Evolutionary conservation across 2,329 filamentous ascomycete species (phyloP).

Genomic region (Aureobasidium sp.): DNA sequence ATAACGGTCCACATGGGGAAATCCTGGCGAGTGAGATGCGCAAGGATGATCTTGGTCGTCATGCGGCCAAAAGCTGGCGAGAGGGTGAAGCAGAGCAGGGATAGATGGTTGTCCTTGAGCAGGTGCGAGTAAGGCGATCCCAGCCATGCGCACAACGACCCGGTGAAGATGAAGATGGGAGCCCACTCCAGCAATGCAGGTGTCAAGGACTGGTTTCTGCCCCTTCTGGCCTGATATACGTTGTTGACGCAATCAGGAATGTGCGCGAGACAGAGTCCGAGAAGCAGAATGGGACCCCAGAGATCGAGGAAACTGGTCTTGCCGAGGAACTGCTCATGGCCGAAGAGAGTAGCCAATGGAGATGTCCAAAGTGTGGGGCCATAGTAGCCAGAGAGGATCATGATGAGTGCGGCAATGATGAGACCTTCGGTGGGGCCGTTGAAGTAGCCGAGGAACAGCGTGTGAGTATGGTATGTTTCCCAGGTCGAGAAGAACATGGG

Average conservation of each 20-base stretch:
- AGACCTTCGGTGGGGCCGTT: constrained; percentile 96
- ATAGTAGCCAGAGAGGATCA: constrained; percentile 80
- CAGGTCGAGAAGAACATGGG: constrained; percentile 99
- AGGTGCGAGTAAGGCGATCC: constrained; percentile 82
- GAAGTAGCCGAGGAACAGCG: constrained; percentile 89
- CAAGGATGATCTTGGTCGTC: constrained; percentile 98
- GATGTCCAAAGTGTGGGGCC: constrained; percentile 82
- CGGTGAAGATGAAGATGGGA: constrained; percentile 76
- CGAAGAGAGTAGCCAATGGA: constrained; percentile 63
- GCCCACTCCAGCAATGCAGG: constrained; percentile 92
- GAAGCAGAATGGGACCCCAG: constrained; percentile 61
- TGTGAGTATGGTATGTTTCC: constrained; percentile 99
- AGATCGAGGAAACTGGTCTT: constrained; percentile 74
- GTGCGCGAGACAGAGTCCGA: constrained; percentile 51
- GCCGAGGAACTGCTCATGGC: constrained; percentile 56
- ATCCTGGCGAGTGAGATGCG: constrained; percentile 84
- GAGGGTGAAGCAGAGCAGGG: constrained; percentile 87
- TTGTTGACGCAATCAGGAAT: constrained; percentile 86
- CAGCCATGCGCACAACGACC: constrained; percentile 73
- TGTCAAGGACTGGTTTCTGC: constrained; percentile 63
- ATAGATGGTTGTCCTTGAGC: constrained; percentile 75
- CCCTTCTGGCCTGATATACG: constrained; percentile 68
- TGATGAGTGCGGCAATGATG: constrained; percentile 77
- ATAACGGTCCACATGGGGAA: constrained; percentile 97
- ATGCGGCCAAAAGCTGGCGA: constrained; percentile 97